phyloP scores from a whole-genome alignment of 208 protist genomes.

The Trypanosoma caninum region DNA sequence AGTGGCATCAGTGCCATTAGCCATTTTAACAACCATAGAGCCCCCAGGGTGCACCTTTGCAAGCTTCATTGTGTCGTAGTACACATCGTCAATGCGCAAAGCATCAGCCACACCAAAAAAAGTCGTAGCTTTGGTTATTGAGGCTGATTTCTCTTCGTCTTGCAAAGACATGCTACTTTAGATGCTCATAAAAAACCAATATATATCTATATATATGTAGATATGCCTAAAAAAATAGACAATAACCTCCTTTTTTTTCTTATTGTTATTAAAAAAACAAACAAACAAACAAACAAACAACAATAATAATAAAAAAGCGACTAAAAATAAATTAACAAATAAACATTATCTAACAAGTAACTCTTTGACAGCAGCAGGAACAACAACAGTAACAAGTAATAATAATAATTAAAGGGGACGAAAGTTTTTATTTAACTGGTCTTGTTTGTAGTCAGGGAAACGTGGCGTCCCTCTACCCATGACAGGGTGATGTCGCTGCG shows the following conservation, averaged over 20 bases:
- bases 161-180: neutral
- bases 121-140: neutral
- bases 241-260: neutral
- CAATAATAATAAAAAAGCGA: too few species aligned
- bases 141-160: neutral
- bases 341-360: too few species aligned
- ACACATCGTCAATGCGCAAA: slow-evolving; percentile 69
- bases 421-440: slow-evolving; percentile 57
- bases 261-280: too few species aligned
- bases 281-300: too few species aligned
- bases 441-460: slow-evolving; percentile 75
- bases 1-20: slow-evolving; percentile 68
- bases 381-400: too few species aligned
- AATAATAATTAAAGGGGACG: slow-evolving; percentile 52
- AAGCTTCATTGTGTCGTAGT: slow-evolving; percentile 72
- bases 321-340: too few species aligned
- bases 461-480: slow-evolving; percentile 47
- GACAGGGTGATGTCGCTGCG: slow-evolving; percentile 60
- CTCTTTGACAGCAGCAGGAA: too few species aligned
- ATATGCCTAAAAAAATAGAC: neutral
- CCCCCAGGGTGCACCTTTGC: slow-evolving; percentile 63
- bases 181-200: neutral
- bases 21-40: slow-evolving; percentile 65
- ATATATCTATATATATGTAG: neutral
- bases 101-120: slow-evolving; percentile 28